Conservation (phyloP, 495 filamentous ascomycete genomes). For the Talaromyces stipitatus region DNA sequence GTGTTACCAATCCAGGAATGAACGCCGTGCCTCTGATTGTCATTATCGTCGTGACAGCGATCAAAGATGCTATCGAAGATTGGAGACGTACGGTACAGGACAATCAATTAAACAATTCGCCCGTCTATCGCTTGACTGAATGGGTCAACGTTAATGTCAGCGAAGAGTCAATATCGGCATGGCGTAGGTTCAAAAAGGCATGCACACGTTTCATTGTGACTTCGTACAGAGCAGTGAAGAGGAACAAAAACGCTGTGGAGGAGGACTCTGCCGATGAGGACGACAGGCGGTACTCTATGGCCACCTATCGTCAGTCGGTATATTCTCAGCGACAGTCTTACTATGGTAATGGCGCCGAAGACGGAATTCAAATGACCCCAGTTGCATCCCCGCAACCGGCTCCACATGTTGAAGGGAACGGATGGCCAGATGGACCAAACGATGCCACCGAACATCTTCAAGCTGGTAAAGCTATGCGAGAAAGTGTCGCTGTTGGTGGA, state of each 20-base stretch:
- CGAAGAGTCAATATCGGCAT: conserved; percentile 75
- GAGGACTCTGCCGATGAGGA: conserved; percentile 29
- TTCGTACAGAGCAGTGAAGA: conserved; percentile 50
- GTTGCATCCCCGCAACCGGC: conserved; percentile 54
- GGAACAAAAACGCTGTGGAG: conserved; percentile 19
- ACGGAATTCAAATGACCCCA: conserved; percentile 86
- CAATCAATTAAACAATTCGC: conserved; percentile 92
- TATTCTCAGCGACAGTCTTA: conserved; percentile 56
- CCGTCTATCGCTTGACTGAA: conserved; percentile 79
- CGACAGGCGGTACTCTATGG: conserved; percentile 54
- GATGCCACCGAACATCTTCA: conserved; percentile 17
- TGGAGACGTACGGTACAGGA: conserved; percentile 89
- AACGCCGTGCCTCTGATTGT: conserved; percentile 89
- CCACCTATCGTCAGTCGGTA: conserved; percentile 58
- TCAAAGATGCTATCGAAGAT: conserved; percentile 98
- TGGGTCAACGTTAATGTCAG: conserved; percentile 92
- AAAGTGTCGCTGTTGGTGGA: conserved; percentile 21
- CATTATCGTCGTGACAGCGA: conserved; percentile 81
- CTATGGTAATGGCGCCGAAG: conserved; percentile 28
- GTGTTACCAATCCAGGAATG: conserved; percentile 80
- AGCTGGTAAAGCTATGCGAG: conserved; percentile 24
- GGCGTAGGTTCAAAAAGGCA: conserved; percentile 90
- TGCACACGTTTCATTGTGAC: conserved; percentile 55
- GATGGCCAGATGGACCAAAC: conserved; percentile 6
- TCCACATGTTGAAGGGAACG: background rate